A percentile compares a stretch with the other conserved stretches of the same genome.
Evolutionary conservation across 2,329 filamentous ascomycete genomes (phyloP).

Genomic region (Cordyceps fumosorosea): DNA sequence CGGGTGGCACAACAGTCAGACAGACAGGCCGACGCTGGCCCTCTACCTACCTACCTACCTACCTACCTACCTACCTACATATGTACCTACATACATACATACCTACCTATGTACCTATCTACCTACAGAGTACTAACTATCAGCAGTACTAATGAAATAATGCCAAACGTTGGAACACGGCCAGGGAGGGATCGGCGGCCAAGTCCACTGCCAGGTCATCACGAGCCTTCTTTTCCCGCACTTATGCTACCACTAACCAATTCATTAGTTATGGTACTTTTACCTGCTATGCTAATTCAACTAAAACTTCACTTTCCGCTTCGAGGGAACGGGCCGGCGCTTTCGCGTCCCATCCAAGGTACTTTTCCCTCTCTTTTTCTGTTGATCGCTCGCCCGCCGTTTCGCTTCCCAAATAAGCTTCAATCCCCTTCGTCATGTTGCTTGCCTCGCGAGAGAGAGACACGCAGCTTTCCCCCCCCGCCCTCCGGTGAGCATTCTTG

Average conservation of each 20-base stretch:
- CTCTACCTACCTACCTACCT: no score
- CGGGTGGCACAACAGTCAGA: no score
- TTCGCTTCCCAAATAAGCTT: neutral
- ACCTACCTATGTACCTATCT: neutral
- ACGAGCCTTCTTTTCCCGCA: slow-evolving; percentile 9
- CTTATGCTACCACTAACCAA: neutral
- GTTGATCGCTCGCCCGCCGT: neutral
- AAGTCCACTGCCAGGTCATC: slow-evolving; percentile 1
- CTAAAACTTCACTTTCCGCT: neutral
- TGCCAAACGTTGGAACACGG: no score
- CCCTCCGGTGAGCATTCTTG: neutral
- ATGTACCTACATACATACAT: neutral
- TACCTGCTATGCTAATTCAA: neutral
- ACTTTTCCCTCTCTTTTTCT: neutral
- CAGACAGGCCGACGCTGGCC: no score
- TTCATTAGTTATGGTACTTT: no score
- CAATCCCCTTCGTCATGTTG: neutral
- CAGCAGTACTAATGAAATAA: no score
- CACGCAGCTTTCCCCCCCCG: neutral
- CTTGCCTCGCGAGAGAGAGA: neutral
- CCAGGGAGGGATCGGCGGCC: slow-evolving; percentile 7
- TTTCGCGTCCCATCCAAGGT: neutral
- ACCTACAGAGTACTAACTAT: no score
- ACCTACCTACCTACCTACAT: neutral
- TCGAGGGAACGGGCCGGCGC: slow-evolving; percentile 2